Evolutionary conservation across 1,284 basidiomycete genomes (phyloP).

Genomic region (Megacollybia platyphylla): DNA sequence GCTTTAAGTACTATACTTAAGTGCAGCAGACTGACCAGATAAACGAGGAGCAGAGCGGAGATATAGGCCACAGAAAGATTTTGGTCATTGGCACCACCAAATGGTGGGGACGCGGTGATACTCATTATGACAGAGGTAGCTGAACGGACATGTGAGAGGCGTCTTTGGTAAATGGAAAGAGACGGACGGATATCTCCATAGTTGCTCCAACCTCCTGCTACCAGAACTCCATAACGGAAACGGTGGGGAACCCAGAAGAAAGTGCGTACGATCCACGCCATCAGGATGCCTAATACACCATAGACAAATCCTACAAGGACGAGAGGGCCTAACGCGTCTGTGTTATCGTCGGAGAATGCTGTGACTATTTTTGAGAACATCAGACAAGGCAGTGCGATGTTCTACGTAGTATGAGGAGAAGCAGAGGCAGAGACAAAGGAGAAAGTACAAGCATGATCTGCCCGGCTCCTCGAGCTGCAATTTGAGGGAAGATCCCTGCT

Average conservation of each 20-base stretch:
- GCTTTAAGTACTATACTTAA: slow-evolving; percentile 1
- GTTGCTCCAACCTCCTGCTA: slow-evolving; percentile 55
- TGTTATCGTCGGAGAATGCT: slow-evolving; percentile 55
- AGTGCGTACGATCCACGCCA: slow-evolving; percentile 47
- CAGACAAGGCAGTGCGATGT: slow-evolving; percentile 56
- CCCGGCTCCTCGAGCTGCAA: slow-evolving; percentile 45
- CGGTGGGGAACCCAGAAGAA: slow-evolving; percentile 71
- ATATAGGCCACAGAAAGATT: slow-evolving; percentile 58
- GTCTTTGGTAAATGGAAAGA: not conserved
- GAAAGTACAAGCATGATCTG: slow-evolving; percentile 40
- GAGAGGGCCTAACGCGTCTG: slow-evolving; percentile 48
- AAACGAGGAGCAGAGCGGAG: slow-evolving; percentile 27
- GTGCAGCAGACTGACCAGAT: slow-evolving; percentile 15
- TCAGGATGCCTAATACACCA: slow-evolving; percentile 33
- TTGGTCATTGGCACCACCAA: slow-evolving; percentile 34
- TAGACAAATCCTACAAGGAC: slow-evolving; percentile 41
- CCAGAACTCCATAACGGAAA: slow-evolving; percentile 49
- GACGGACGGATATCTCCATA: slow-evolving; percentile 56
- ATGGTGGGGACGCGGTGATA: slow-evolving; percentile 37
- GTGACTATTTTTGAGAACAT: slow-evolving; percentile 72
- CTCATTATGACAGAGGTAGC: slow-evolving; percentile 55
- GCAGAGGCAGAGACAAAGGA: not conserved
- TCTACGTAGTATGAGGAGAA: slow-evolving; percentile 20
- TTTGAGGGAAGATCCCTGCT: slow-evolving; percentile 43
- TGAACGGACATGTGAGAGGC: slow-evolving; percentile 10